Base-by-base conservation (phyloP, 2,329 filamentous ascomycete genomes). In the Metarhizium rileyi region DNA sequence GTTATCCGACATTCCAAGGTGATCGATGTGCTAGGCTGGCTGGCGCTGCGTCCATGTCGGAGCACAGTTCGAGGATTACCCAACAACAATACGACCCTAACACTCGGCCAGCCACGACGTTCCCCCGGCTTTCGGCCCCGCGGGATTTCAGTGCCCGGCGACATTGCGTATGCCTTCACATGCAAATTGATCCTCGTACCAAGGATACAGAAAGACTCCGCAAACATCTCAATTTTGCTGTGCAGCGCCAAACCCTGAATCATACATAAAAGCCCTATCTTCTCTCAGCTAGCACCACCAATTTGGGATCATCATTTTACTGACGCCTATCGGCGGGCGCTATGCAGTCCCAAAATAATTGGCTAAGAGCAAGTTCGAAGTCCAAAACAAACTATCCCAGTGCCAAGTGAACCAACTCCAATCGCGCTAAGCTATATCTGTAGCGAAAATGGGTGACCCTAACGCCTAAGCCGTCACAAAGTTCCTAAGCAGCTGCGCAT, bases 231-330 rank as follows among this genome's bases (percentile, higher is more conserved):
- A 64, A 73, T 73, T 72, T 72, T 64, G 70, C 60, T 66, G 64
- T 46, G 58, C 63, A 73, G 72, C 69, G 69, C 70, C 66, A 62
- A 61, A 62, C 66, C 62, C 63, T 65, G 69, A 65, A 67, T 70
- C 68, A 70, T 72, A 74, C 67, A 72, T 69, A 49, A 44, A 48
- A 55, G 51, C 27, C 48, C 50, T 12, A 14, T n/a, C 46, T 38
- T 25, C 20, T 25, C 27, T 23, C 28, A 45, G 41, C 41, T 47
- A 43, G 40, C 47, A 44, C 48, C 18, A 30, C 36, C 25, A 48
- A 42, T 12, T 18, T 35, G 16, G 4, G n/a, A 28, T 22, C 5
- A 25, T 35, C 44, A 46, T 5, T 8, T 18, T 2, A 18, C 44
- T 20, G 33, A 25, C 20, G 16, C 22, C 38, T 6, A 16, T 1